Base-by-base conservation (phyloP, 2,329 filamentous ascomycete genomes). In the Ophiostoma sp. region DNA sequence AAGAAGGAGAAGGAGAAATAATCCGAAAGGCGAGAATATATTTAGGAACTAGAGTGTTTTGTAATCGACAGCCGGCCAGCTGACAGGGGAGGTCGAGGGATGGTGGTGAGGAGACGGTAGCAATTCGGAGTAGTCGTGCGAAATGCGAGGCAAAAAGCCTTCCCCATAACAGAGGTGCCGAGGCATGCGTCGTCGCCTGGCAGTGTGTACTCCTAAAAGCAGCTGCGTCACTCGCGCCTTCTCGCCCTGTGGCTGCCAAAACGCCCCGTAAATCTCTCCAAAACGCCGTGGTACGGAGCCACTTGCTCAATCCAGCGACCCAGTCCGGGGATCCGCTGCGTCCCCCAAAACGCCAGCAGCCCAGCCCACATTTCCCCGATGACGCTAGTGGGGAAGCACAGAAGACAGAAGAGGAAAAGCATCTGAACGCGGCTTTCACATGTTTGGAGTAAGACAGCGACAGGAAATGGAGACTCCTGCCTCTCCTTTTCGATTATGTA, bases 101-200 rank as follows among this genome's bases (percentile, higher is more conserved):
- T 5, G 7, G 55, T 11, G 55, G 58, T 38, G 52, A 14, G 44
- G 36, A 36, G 47, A 41, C 8, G 38, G n/a, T n/a, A 55, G 49
- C 27, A 27, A 7, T 18, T 2, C 47, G 18, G 4, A 18, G 47
- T 52, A 52, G 27, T 27, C 27, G 27, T 27, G 27, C 27, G 27
- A 27, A 27, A 12, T 52, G 49, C 45, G 11, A 47, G 9, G 45
- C 45, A 47, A 45, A 44, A 45, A 27, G 38, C 58, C 12, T 66
- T 69, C 64, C n/a, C 64, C 64, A 66, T 63, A 66, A 68, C 63
- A 63, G 47, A 45, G 44, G 38, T 62, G 58, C 58, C 58, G 58
- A 62, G 58, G 58, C 58, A 62, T 62, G 58, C 58, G 16, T 62
- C 14, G 2, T 14, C 58, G 9, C 27, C 27, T 38, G 18, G 6